Base-by-base conservation (phyloP, 768 basidiomycete species). In the Kwoniella newhampshirensis region DNA sequence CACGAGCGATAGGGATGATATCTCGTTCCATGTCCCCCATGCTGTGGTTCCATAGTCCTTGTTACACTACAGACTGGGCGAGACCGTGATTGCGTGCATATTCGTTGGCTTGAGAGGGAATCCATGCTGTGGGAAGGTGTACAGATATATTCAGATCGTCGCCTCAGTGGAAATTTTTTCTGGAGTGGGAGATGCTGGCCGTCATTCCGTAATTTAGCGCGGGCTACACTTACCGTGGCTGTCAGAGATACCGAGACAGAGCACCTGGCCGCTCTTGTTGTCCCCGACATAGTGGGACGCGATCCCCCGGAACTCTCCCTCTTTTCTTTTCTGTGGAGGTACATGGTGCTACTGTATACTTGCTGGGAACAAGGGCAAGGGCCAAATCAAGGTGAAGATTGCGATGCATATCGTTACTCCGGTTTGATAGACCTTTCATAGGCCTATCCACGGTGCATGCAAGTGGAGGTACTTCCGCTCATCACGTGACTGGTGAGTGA, bases 21-120 rank as follows among this genome's bases (percentile, higher is more conserved):
- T 83, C 83, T 12, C 82, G 77, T 67, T 84, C 83, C 44, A 83
- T 77, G 23, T 80, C 79, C 40, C 83, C 77, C 4, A 39, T 37
- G 17, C 18, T 26, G 44, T 65, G 44, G 46, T 60, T 67, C 60
- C 65, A 70, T 0, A 36, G 18, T 15, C 68, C 68, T 63, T 70
- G 68, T 45, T 84, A 85, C 25, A 85, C 76, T 18, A 77, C 75
- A 66, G 84, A 85, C 1, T 81, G 83, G 0, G 81, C 80, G 49
- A 81, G 70, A 0, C 77, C 82, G 43, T 83, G 79, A 26, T 78
- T 75, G 0, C 80, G 74, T 11, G 82, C 82, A 48, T 82, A 83
- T 51, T 79, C 77, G 63, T 84, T 83, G 17, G 66, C 62, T 46
- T 67, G 63, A 3, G 59, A 32, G 12, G 67, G 66, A 30, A 67